These are phyloP conservation scores for Golubevia pallescens DNA, from an alignment of 1,284 basidiomycete species.

Conservation along the genomic window DNA sequence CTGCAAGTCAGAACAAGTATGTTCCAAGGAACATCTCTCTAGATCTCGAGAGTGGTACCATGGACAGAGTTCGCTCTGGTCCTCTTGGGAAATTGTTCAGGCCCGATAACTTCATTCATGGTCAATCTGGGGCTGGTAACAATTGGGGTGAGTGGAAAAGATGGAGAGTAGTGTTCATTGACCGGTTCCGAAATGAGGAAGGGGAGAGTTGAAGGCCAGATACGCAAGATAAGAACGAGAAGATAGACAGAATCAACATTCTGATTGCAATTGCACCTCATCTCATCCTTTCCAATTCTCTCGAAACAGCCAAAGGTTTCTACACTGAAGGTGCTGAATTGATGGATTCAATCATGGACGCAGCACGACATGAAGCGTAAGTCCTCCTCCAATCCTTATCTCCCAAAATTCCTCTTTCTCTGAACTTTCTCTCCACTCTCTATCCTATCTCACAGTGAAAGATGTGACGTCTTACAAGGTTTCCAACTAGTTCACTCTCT, in stretches of 20 bases:
- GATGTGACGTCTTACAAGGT: slow-evolving; percentile 64
- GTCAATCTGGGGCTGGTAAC: slow-evolving; percentile 63
- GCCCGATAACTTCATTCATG: slow-evolving; percentile 58
- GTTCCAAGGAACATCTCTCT: slow-evolving; percentile 48
- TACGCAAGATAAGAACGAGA: slow-evolving; percentile 11
- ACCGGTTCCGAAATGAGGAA: neutral
- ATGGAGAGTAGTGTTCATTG: neutral
- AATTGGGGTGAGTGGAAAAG: slow-evolving; percentile 28
- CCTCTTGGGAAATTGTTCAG: slow-evolving; percentile 61
- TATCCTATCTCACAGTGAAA: slow-evolving; percentile 20
- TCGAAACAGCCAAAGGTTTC: slow-evolving; percentile 41
- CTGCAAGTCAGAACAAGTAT: slow-evolving; percentile 52
- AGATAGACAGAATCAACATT: slow-evolving; percentile 5
- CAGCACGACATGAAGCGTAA: slow-evolving; percentile 60
- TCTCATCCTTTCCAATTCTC: neutral
- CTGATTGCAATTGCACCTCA: neutral
- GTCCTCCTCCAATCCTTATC: too few species aligned
- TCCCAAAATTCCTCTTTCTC: too few species aligned
- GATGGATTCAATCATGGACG: slow-evolving; percentile 62
- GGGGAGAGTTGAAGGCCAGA: neutral
- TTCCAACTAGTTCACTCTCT: slow-evolving; percentile 65
- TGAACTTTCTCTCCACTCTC: too few species aligned
- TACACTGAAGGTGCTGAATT: slow-evolving; percentile 64
- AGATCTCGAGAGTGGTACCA: slow-evolving; percentile 64
- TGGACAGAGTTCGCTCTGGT: slow-evolving; percentile 60